Conservation (phyloP, 495 filamentous ascomycete species). For the Astrothelium subdiscretum region DNA sequence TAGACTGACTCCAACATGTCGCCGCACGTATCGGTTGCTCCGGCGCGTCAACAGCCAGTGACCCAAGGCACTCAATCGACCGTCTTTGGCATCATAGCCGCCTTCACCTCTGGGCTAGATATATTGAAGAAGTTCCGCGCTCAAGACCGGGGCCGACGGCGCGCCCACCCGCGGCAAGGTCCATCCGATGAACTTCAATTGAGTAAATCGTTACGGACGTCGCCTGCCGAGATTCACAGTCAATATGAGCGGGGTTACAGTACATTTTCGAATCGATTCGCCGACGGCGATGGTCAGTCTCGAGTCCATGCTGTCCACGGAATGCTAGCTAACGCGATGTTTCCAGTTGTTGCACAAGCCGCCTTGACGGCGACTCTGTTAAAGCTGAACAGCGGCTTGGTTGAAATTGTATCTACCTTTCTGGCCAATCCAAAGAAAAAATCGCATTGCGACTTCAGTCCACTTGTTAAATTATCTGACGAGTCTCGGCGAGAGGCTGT, state of each 20-base stretch:
- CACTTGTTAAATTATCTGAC: slow-evolving; percentile 28
- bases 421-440: slow-evolving; percentile 20
- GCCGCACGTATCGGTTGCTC: not conserved
- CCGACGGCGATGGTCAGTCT: slow-evolving; percentile 26
- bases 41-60: not conserved
- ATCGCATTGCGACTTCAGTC: slow-evolving; percentile 25
- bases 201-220: slow-evolving; percentile 19
- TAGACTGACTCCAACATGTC: not conserved
- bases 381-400: slow-evolving; percentile 32
- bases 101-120: slow-evolving; percentile 16
- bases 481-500: slow-evolving; percentile 25
- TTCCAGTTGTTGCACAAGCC: slow-evolving; percentile 23
- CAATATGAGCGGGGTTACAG: slow-evolving; percentile 21
- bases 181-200: slow-evolving; percentile 20
- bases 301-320: not conserved
- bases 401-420: slow-evolving; percentile 30
- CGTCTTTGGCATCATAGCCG: slow-evolving; percentile 10
- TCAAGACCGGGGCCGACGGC: slow-evolving; percentile 9
- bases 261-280: slow-evolving; percentile 20
- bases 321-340: not conserved
- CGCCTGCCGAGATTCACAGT: slow-evolving; percentile 22
- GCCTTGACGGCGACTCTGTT: slow-evolving; percentile 28
- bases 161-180: slow-evolving; percentile 4
- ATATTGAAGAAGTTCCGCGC: slow-evolving; percentile 16
- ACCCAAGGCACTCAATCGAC: not conserved